These are phyloP conservation scores for Aspergillus ustus DNA, from an alignment of 2,329 filamentous ascomycete species.

Conservation along the genomic window DNA sequence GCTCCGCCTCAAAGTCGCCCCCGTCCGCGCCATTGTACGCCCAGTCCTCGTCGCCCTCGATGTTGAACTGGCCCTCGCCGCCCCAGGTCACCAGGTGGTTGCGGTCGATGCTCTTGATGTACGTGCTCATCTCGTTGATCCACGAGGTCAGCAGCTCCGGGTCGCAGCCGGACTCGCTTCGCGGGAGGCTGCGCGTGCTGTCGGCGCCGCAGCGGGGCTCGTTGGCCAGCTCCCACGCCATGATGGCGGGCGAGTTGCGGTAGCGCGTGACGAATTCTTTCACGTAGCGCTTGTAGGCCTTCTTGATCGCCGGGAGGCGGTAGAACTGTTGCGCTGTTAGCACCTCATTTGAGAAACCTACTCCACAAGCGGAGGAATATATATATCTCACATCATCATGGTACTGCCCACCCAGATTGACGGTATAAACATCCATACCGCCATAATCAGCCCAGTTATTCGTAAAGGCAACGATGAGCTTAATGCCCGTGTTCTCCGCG, in stretches of 20 bases:
- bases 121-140: constrained; percentile 23
- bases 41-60: constrained; percentile 21
- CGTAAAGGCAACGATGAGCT: constrained; percentile 19
- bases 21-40: constrained; percentile 20
- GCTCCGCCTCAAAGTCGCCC: constrained; percentile 19
- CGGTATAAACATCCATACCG: constrained; percentile 22
- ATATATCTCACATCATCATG: constrained; percentile 18
- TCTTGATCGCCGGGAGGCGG: constrained; percentile 18
- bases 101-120: constrained; percentile 22
- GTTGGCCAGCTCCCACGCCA: constrained; percentile 23
- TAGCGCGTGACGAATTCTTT: constrained; percentile 22
- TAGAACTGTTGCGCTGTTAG: constrained; percentile 16
- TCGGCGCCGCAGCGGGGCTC: constrained; percentile 23
- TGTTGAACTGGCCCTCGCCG: constrained; percentile 22
- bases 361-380: neutral
- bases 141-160: constrained; percentile 18
- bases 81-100: constrained; percentile 23
- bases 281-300: constrained; percentile 21
- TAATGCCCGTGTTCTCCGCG: constrained; percentile 18
- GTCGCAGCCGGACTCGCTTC: constrained; percentile 13
- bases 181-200: constrained; percentile 17
- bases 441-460: constrained; percentile 26
- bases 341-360: neutral
- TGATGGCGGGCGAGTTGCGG: constrained; percentile 15
- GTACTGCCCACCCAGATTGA: constrained; percentile 19